Evolutionary conservation across 2,329 filamentous ascomycete species (phyloP), one percentile per base, ranked within the genome.

Genomic region (Dryadomyces quercus-mongolicae): DNA sequence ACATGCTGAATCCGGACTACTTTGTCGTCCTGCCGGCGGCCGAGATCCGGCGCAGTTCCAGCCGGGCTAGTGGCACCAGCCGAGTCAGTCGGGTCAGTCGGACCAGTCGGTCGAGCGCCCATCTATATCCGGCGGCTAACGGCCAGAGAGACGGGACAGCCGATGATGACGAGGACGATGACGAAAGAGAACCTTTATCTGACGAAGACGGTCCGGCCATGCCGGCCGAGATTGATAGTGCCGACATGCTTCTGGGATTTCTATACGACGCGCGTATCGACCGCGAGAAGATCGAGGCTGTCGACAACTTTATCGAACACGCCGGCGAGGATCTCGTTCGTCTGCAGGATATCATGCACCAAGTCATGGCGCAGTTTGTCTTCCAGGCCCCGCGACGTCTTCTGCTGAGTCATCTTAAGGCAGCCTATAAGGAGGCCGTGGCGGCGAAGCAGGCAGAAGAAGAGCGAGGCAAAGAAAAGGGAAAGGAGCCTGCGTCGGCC

Each of bases 321-420:
- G 87, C 81, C 15, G 81, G 81, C 20, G 81, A 80, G 6, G 89
- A 96, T 61, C 71, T 97, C 31, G 76, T 77, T 53, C 86, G 89
- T 57, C 72, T 98, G 20, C 77, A 85, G 57, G 77, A 85, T 54
- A 76, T 84, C 65, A 92, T 95, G 76, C 85, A 88, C 54, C 82
- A 89, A 47, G 86, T 95, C 60, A 91, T 95, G 89, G 75, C 81
- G 0, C 75, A 86, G 55, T 88, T 97, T 63, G 76, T 98, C 20
- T 98, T 95, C 65, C 92, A 97, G 67, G 84, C 85, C 18, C 95
- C 91, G 2, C 80, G 91, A 22, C 81, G 85, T 57, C 81, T 90
- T 55, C 75, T 97, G 4, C 74, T 96, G 16, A 75, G 80, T 18
- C 79, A 82, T 51, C 71, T 98, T 49, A 82, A 82, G 61, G 70